Percentiles rank a stretch among this genome's conserved stretches.
These are phyloP conservation scores for Hyaloperonospora brassicae DNA, from an alignment of 352 stramenopile species.

Conservation along the genomic window DNA sequence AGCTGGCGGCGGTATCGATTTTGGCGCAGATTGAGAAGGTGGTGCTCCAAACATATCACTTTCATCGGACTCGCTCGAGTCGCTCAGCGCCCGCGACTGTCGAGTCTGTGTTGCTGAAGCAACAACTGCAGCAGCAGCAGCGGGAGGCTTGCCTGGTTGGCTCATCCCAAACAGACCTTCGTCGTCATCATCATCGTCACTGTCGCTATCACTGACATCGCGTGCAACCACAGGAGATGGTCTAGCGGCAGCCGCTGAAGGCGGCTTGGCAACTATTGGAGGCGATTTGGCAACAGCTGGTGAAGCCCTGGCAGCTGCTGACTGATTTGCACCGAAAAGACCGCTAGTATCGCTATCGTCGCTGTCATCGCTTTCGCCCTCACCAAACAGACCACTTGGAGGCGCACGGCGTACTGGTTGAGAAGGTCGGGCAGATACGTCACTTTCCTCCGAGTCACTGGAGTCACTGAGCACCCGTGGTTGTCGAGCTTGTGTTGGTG, in stretches of 20 bases:
- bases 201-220: slow-evolving; percentile 22
- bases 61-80: slow-evolving; percentile 58
- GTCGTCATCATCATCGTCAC: slow-evolving; percentile 21
- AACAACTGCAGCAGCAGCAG: slow-evolving; percentile 2
- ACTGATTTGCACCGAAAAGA: slow-evolving; percentile 31
- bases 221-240: slow-evolving; percentile 19
- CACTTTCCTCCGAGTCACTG: slow-evolving; percentile 53
- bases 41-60: slow-evolving; percentile 51
- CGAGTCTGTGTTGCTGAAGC: slow-evolving; percentile 13
- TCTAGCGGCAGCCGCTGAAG: slow-evolving; percentile 17
- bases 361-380: slow-evolving; percentile 56
- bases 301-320: background rate
- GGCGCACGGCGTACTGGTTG: slow-evolving; percentile 20
- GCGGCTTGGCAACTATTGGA: slow-evolving; percentile 9
- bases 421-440: slow-evolving; percentile 37
- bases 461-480: slow-evolving; percentile 43
- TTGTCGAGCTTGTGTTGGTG: slow-evolving; percentile 21
- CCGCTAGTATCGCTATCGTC: slow-evolving; percentile 37
- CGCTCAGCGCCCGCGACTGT: slow-evolving; percentile 32
- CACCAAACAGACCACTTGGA: slow-evolving; percentile 35
- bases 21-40: slow-evolving; percentile 11
- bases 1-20: slow-evolving; percentile 1
- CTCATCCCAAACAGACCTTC: slow-evolving; percentile 37
- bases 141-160: slow-evolving; percentile 17
- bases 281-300: no score